Evolutionary conservation across 768 basidiomycete genomes (phyloP), one percentile per base, ranked within the genome.

Genomic region (Pseudohyphozyma bogoriensis): DNA sequence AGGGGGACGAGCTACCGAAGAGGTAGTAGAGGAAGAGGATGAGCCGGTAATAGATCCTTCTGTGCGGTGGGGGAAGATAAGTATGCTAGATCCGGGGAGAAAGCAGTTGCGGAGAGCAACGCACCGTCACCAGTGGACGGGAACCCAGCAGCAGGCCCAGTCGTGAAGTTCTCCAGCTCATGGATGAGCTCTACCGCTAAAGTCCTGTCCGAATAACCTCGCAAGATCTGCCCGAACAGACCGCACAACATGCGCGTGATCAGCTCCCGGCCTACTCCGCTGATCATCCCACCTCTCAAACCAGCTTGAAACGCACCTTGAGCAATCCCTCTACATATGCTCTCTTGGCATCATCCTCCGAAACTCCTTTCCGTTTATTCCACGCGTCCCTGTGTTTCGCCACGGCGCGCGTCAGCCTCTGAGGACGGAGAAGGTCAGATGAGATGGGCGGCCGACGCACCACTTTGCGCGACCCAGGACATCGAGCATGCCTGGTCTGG

Each of bases 381-480:
- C 92, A 96, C 46, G 87, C 87, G 76, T 92, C 90, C 89, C 89
- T 91, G 55, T n/a, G 18, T 37, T 10, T 37, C 11, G 37, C 10
- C 37, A 10, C 37, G 37, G 37, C 11, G 10, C 10, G 37, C 11
- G 37, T 37, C 18, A 10, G 18, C 11, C 37, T 10, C 37, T 10
- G 37, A 37, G 37, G 37, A 10, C 37, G 37, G 37, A 10, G 26
- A 24, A 9, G 9, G 35, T 16, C 51, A n/a, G 33, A 13, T 5
- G 13, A 55, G 22, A 29, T 59, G 39, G 42, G 33, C 37, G 36
- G 10, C 11, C 11, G 26, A 55, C 29, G 15, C 65, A 89, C 91
- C 91, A 95, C 77, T 96, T 96, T 26, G 91, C 90, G 66, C 90
- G 79, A 44, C 87, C 88, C 10, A 95, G 77, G 82, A 93, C 84